phyloP scores from a whole-genome alignment of 306 rosid species.

The cucumber (Cucumis sativus) region Cucumber_9930_V3 NC_026655.2:11293001-11293500 shows the following conservation, averaged over 20 bases:
- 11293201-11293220: constrained; percentile 25
- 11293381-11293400: constrained; percentile 94
- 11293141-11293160: constrained; percentile 71
- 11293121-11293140: not conserved
- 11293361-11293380: constrained; percentile 85
- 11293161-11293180: constrained; percentile 70
- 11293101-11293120: not conserved
- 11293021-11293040: not conserved
- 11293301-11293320: constrained; percentile 4
- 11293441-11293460: not conserved
- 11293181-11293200: constrained; percentile 34
- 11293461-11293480: not conserved
- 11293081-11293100: constrained; percentile 8
- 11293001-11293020: not conserved
- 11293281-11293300: constrained; percentile 13
- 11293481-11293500: not conserved
- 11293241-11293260: not conserved
- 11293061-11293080: not conserved
- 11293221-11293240: not conserved
- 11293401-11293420: constrained; percentile 27
- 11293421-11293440: not conserved
- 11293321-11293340: constrained; percentile 52
- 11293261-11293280: constrained; percentile 31
- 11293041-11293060: too few species aligned
- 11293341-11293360: constrained; percentile 70